A percentile compares a stretch with the other conserved stretches of the same genome.
These are phyloP conservation scores for Chiua virens DNA, from an alignment of 768 basidiomycete genomes.

Conservation along the genomic window DNA sequence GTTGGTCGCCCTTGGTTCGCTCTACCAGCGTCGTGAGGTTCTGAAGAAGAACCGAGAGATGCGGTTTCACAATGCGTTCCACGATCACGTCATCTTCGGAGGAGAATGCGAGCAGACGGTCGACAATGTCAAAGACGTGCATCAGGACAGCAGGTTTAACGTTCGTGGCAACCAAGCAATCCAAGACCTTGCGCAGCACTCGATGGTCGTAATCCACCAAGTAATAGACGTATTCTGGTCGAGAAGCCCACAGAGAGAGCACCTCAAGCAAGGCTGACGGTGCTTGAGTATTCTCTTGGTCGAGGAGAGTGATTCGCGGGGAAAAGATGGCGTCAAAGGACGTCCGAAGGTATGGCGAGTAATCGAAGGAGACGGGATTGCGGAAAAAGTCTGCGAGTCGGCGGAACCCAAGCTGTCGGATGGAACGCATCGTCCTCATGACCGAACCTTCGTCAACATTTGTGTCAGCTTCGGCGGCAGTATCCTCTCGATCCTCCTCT, in stretches of 20 bases:
- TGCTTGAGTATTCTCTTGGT: slow-evolving; percentile 86
- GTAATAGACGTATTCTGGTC: slow-evolving; percentile 54
- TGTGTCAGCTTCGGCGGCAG: slow-evolving; percentile 35
- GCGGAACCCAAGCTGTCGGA: slow-evolving; percentile 84
- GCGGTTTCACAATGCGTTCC: slow-evolving; percentile 60
- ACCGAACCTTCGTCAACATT: slow-evolving; percentile 29
- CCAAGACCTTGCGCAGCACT: slow-evolving; percentile 75
- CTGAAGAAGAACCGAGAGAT: slow-evolving; percentile 63
- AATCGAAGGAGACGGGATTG: slow-evolving; percentile 71
- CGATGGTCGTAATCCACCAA: slow-evolving; percentile 68
- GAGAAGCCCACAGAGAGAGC: slow-evolving; percentile 73
- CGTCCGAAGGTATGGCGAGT: slow-evolving; percentile 61
- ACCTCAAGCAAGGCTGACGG: slow-evolving; percentile 88
- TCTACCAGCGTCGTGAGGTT: slow-evolving; percentile 73
- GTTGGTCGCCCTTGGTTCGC: slow-evolving; percentile 49
- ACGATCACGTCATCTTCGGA: slow-evolving; percentile 49
- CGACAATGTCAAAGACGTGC: slow-evolving; percentile 83
- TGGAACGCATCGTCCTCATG: slow-evolving; percentile 51
- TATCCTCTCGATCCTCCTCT: slow-evolving; percentile 37
- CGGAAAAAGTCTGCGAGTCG: slow-evolving; percentile 89
- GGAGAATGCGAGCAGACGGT: slow-evolving; percentile 60
- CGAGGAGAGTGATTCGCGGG: slow-evolving; percentile 73
- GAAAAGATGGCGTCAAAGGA: slow-evolving; percentile 75
- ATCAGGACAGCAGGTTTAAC: slow-evolving; percentile 85
- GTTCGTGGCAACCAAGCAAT: slow-evolving; percentile 75